These are phyloP conservation scores for Trichaptum fuscoviolaceum DNA, from an alignment of 768 basidiomycete genomes.

Conservation along the genomic window DNA sequence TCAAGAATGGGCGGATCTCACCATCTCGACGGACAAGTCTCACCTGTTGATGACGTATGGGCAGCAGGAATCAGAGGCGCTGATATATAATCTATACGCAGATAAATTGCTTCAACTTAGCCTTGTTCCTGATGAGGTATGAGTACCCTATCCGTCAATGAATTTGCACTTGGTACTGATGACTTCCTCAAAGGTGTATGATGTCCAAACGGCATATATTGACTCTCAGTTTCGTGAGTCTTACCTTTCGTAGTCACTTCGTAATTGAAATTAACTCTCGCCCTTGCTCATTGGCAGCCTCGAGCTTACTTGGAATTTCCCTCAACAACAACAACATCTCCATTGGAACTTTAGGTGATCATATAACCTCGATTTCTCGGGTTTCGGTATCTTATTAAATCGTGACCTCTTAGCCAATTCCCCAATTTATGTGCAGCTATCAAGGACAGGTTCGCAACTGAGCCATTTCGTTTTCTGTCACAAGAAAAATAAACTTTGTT, in stretches of 20 bases:
- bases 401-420: neutral
- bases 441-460: neutral
- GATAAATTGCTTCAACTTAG: conserved; percentile 1
- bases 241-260: neutral
- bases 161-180: neutral
- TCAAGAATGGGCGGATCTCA: neutral
- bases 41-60: conserved; percentile 1
- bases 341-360: neutral
- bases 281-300: neutral
- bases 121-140: neutral
- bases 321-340: neutral
- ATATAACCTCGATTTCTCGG: neutral
- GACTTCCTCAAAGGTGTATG: neutral
- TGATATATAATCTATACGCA: neutral
- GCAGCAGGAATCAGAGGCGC: neutral
- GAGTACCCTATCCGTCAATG: conserved; percentile 16
- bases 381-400: neutral
- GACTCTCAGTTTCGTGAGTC: neutral
- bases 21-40: neutral
- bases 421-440: neutral
- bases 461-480: neutral
- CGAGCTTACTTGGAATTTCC: neutral
- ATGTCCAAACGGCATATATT: neutral
- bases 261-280: neutral
- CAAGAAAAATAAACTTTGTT: neutral